Conservation (phyloP, 177 flowering plant species). For the Vitis hybrid region DNA sequence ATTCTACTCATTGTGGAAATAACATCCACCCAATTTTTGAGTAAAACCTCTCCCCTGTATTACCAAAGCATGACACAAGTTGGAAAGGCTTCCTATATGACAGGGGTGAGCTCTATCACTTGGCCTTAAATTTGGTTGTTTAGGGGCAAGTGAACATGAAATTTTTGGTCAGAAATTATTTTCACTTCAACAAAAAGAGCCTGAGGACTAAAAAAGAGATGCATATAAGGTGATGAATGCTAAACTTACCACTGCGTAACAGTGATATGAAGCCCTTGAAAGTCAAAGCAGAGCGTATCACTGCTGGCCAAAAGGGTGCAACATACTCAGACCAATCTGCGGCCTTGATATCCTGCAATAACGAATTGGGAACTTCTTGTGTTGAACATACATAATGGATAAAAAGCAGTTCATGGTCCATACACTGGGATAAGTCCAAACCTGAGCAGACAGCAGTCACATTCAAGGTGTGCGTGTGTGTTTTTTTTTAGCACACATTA, state of each 20-base stretch:
- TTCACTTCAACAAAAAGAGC: too few relatives aligned
- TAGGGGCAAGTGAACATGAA: too few relatives aligned
- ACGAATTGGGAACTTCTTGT: not conserved
- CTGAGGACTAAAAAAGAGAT: not conserved
- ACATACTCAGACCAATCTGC: slow-evolving; percentile 90
- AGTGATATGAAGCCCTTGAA: slow-evolving; percentile 90
- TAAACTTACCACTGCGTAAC: slow-evolving; percentile 60
- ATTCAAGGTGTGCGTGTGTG: not conserved
- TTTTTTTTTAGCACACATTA: not conserved
- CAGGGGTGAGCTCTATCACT: too few relatives aligned
- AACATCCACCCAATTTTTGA: too few relatives aligned
- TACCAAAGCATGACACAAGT: too few relatives aligned
- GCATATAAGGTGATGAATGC: not conserved
- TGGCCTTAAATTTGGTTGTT: too few relatives aligned
- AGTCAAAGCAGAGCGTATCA: slow-evolving; percentile 76
- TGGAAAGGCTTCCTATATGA: too few relatives aligned
- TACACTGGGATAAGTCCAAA: not conserved
- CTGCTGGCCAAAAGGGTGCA: slow-evolving; percentile 99
- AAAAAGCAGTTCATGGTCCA: not conserved
- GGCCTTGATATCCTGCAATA: slow-evolving; percentile 68
- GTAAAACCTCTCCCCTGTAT: too few relatives aligned
- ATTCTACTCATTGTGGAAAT: too few relatives aligned
- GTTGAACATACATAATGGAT: not conserved
- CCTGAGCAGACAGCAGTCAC: not conserved
- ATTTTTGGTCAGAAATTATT: too few relatives aligned